Conservation (phyloP, 2,329 filamentous ascomycete species). For the Clarireedia sp. region DNA sequence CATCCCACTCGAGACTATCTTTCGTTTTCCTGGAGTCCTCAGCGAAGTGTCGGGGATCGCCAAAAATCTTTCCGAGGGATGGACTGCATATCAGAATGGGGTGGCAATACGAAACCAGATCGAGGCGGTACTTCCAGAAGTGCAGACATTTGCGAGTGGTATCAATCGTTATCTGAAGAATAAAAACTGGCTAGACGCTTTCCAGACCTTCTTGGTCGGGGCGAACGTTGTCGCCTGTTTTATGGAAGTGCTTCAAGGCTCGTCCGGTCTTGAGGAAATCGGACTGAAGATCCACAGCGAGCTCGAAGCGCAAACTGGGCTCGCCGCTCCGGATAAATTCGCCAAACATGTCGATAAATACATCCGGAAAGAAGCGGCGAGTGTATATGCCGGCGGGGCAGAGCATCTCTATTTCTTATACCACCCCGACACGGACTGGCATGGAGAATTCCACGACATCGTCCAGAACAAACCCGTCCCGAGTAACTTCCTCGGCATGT, state of each 20-base stretch:
- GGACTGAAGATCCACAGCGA: slow-evolving; percentile 8
- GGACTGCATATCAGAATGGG: slow-evolving; percentile 10
- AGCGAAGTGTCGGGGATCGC: slow-evolving; percentile 7
- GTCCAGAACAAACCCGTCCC: slow-evolving; percentile 30
- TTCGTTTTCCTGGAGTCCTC: slow-evolving; percentile 4
- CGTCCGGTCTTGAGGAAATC: slow-evolving; percentile 4
- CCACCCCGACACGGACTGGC: slow-evolving; percentile 37
- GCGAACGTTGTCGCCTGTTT: slow-evolving; percentile 9
- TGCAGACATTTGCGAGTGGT: slow-evolving; percentile 6
- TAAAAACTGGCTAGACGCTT: slow-evolving; percentile 5
- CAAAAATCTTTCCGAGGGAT: slow-evolving; percentile 9
- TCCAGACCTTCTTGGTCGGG: slow-evolving; percentile 7
- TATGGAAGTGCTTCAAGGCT: slow-evolving; percentile 9
- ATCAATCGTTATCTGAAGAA: slow-evolving; percentile 10
- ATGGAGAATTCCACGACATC: slow-evolving; percentile 34
- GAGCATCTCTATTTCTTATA: slow-evolving; percentile 36
- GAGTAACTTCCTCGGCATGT: slow-evolving; percentile 34
- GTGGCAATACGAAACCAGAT: slow-evolving; percentile 8
- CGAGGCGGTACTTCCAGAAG: slow-evolving; percentile 6
- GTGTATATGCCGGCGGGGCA: slow-evolving; percentile 11
- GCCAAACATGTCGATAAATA: slow-evolving; percentile 14
- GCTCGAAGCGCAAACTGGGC: slow-evolving; percentile 12
- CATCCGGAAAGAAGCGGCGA: slow-evolving; percentile 10
- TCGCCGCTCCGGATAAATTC: slow-evolving; percentile 12
- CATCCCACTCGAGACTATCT: slow-evolving; percentile 4